Percentiles rank a stretch among this genome's conserved stretches.
These are phyloP conservation scores for Colletotrichum filicis DNA, from an alignment of 2,329 filamentous ascomycete species.

Conservation along the genomic window DNA sequence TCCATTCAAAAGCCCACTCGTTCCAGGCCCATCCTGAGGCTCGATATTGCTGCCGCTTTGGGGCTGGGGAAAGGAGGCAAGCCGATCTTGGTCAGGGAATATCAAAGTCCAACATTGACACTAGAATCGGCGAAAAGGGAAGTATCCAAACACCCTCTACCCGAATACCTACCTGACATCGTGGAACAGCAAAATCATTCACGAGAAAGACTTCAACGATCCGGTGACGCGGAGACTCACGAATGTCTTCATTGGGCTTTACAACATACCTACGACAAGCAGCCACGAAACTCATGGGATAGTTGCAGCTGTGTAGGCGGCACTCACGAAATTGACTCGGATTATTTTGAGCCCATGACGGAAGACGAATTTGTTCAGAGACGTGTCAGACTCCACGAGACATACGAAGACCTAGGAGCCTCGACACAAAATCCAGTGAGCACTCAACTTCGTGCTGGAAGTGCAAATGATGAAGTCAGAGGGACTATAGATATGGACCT, in stretches of 20 bases:
- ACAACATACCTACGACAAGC: neutral
- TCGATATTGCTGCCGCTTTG: neutral
- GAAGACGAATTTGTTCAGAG: neutral
- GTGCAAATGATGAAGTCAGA: too few relatives aligned
- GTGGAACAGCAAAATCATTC: neutral
- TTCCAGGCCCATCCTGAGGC: neutral
- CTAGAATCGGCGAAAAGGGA: neutral
- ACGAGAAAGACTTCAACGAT: constrained; percentile 1
- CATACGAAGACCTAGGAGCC: neutral
- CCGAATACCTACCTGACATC: neutral
- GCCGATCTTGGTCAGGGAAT: neutral
- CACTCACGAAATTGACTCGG: neutral
- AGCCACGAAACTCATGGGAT: neutral
- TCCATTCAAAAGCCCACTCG: neutral
- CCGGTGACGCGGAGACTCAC: constrained; percentile 2
- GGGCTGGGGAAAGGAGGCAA: neutral
- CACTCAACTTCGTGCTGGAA: neutral
- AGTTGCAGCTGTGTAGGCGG: constrained; percentile 2
- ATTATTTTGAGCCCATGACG: neutral
- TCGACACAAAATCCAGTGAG: neutral
- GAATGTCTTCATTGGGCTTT: constrained; percentile 22
- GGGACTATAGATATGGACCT: neutral
- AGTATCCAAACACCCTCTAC: neutral
- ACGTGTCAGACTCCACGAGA: neutral
- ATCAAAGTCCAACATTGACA: neutral